Conservation (phyloP, 2,329 filamentous ascomycete genomes). For the Exophiala oligosperma region DNA sequence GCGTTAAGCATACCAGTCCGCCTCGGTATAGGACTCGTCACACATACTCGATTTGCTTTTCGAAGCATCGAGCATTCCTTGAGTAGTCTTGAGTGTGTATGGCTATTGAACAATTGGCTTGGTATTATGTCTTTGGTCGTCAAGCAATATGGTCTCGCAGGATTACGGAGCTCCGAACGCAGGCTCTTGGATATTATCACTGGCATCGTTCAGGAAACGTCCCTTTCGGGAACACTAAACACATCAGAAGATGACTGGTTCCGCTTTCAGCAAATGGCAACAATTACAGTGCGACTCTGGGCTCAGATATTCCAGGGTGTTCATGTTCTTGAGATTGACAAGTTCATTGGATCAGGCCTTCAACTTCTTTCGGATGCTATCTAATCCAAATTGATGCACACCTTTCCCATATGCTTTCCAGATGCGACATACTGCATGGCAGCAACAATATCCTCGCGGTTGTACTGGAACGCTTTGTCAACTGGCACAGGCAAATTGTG, state of each 20-base stretch:
- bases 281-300: slow-evolving; percentile 27
- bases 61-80: slow-evolving; percentile 32
- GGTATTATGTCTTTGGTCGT: slow-evolving; percentile 1
- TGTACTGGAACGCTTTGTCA: slow-evolving; percentile 39
- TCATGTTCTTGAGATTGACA: slow-evolving; percentile 16
- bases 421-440: slow-evolving; percentile 45
- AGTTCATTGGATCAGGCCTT: slow-evolving; percentile 9
- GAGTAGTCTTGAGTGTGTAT: slow-evolving; percentile 31
- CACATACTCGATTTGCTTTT: slow-evolving; percentile 26
- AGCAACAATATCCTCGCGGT: slow-evolving; percentile 38
- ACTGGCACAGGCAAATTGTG: slow-evolving; percentile 39
- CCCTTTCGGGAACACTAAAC: slow-evolving; percentile 1
- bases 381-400: slow-evolving; percentile 32
- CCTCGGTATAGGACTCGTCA: slow-evolving; percentile 29
- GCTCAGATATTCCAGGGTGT: slow-evolving; percentile 27
- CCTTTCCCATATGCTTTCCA: slow-evolving; percentile 46
- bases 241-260: slow-evolving; percentile 8
- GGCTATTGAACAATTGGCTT: slow-evolving; percentile 31
- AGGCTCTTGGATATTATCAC: slow-evolving; percentile 20
- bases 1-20: slow-evolving; percentile 30
- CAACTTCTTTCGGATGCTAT: neutral
- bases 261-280: slow-evolving; percentile 19
- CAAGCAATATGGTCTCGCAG: neutral
- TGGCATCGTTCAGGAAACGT: slow-evolving; percentile 27
- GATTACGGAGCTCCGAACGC: slow-evolving; percentile 4